phyloP scores from a whole-genome alignment of 179 eudicot genomes.

The Gypsophila paniculata region DNA sequence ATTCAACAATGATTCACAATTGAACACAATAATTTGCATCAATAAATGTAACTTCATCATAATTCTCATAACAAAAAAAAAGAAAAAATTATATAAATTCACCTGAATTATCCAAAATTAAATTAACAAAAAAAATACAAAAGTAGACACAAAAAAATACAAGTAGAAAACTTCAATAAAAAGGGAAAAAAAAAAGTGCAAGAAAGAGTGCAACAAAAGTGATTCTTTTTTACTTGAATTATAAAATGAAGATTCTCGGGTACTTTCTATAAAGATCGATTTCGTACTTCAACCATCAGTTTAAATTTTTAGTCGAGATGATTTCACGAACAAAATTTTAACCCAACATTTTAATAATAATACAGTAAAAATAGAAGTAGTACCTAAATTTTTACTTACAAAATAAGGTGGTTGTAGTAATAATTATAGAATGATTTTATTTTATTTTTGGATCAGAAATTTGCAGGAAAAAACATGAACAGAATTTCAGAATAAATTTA shows the following conservation, averaged over 20 bases:
- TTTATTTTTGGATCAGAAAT: slow-evolving; percentile 20
- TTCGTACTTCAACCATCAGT: too few species aligned
- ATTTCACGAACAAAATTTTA: too few species aligned
- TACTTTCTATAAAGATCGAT: not conserved
- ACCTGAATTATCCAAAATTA: slow-evolving; percentile 20
- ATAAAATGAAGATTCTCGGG: slow-evolving; percentile 6
- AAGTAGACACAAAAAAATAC: slow-evolving; percentile 22
- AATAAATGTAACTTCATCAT: not conserved
- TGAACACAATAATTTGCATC: not conserved
- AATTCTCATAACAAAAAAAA: not conserved
- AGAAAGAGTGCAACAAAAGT: slow-evolving; percentile 16
- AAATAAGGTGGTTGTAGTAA: too few species aligned
- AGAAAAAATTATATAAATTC: not conserved
- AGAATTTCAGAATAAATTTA: not conserved
- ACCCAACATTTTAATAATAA: not conserved
- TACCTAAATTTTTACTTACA: slow-evolving; percentile 19
- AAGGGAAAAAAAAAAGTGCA: not conserved
- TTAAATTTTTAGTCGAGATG: too few species aligned
- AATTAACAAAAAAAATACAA: slow-evolving; percentile 18
- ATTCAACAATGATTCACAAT: too few species aligned
- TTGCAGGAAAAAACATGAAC: slow-evolving; percentile 25
- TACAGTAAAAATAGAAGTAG: slow-evolving; percentile 21
- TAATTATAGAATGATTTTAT: not conserved
- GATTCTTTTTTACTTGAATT: not conserved
- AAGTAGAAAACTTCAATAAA: not conserved